These are phyloP conservation scores for Mortierella sp. DNA, from an alignment of 371 early-diverging fungal genomes.

Conservation along the genomic window DNA sequence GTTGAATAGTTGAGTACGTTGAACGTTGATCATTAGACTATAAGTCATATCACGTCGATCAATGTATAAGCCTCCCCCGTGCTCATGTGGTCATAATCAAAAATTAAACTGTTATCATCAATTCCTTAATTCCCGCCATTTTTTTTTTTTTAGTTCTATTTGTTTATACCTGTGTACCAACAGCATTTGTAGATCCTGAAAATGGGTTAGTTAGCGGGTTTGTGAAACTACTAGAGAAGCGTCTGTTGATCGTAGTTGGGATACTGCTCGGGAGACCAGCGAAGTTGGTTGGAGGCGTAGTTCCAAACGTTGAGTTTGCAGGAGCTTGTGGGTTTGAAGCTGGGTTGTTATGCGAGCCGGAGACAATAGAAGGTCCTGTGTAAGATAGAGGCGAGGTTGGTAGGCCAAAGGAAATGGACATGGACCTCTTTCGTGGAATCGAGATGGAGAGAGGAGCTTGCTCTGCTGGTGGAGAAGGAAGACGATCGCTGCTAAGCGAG, in stretches of 20 bases:
- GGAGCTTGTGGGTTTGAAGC: slow-evolving; percentile 22
- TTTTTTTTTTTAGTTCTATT: slow-evolving; percentile 11
- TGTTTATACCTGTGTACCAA: neutral
- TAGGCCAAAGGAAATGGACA: slow-evolving; percentile 45
- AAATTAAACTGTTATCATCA: neutral
- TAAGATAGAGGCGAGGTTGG: slow-evolving; percentile 43
- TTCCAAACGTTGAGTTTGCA: slow-evolving; percentile 3
- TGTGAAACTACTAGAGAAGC: slow-evolving; percentile 38
- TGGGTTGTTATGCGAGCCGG: slow-evolving; percentile 6
- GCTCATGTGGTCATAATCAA: neutral
- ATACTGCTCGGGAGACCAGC: slow-evolving; percentile 23
- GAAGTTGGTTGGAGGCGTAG: slow-evolving; percentile 29
- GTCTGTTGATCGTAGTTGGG: slow-evolving; percentile 25
- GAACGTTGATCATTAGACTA: neutral
- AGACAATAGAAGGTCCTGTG: slow-evolving; percentile 1
- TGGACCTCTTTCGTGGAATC: slow-evolving; percentile 37
- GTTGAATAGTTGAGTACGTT: too few species aligned
- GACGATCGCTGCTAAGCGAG: slow-evolving; percentile 1
- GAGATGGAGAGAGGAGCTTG: slow-evolving; percentile 29
- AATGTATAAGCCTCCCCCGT: too few species aligned
- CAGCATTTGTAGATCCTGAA: neutral
- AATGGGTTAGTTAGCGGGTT: slow-evolving; percentile 30
- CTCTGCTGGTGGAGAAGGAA: neutral
- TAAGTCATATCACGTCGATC: neutral
- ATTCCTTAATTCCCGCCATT: neutral